phyloP scores from a whole-genome alignment of 768 basidiomycete genomes.

The Boletales sp. region DNA sequence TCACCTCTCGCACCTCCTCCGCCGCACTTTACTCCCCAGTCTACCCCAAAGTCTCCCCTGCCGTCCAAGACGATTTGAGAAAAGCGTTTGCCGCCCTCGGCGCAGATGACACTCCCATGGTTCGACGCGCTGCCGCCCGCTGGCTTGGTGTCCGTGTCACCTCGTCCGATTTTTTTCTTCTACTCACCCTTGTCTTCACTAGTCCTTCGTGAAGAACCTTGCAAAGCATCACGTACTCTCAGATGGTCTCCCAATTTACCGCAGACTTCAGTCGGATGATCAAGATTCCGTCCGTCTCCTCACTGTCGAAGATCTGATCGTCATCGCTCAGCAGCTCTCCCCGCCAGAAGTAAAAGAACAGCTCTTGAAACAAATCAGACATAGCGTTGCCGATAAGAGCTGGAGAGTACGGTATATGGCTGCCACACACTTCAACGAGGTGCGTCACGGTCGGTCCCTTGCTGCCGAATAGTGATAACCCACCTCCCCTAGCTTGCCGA shows the following conservation, averaged over 20 bases:
- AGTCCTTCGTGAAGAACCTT: slow-evolving; percentile 81
- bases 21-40: slow-evolving; percentile 91
- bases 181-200: slow-evolving; percentile 11
- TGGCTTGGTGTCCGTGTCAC: slow-evolving; percentile 83
- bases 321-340: slow-evolving; percentile 79
- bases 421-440: slow-evolving; percentile 95
- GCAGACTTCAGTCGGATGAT: slow-evolving; percentile 91
- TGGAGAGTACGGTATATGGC: slow-evolving; percentile 99
- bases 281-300: slow-evolving; percentile 96
- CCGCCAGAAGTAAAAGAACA: slow-evolving; percentile 91
- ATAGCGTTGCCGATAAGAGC: slow-evolving; percentile 90
- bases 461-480: background rate
- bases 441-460: slow-evolving; percentile 26
- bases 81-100: slow-evolving; percentile 80
- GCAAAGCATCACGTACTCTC: slow-evolving; percentile 76
- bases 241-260: slow-evolving; percentile 89
- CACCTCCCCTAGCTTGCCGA: slow-evolving; percentile 69
- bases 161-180: background rate
- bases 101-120: slow-evolving; percentile 98
- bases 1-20: slow-evolving; percentile 94
- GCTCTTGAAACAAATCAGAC: slow-evolving; percentile 80
- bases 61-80: slow-evolving; percentile 82
- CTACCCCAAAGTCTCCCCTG: slow-evolving; percentile 72
- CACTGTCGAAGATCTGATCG: slow-evolving; percentile 94
- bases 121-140: slow-evolving; percentile 91